These are phyloP conservation scores for Heliamphora pulchella DNA, from an alignment of 179 eudicot genomes.

Conservation along the genomic window DNA sequence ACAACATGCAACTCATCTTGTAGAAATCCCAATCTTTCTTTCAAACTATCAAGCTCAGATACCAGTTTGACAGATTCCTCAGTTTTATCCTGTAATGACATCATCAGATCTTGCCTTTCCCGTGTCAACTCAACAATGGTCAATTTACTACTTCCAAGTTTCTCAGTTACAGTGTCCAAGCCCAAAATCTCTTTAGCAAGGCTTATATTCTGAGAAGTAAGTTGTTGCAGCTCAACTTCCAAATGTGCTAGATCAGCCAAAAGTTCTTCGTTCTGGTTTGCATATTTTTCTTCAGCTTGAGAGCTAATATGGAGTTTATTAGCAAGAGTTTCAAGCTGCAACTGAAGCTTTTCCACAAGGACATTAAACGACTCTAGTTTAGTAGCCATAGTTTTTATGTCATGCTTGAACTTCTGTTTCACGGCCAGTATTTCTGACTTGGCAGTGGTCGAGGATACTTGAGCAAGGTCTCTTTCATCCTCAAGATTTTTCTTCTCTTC, in stretches of 20 bases:
- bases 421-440: conserved; percentile 35
- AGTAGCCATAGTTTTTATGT: conserved; percentile 35
- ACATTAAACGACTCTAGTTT: conserved; percentile 43
- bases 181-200: conserved; percentile 47
- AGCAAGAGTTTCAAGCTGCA: conserved; percentile 45
- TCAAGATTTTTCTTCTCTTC: conserved; percentile 43
- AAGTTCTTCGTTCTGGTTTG: conserved; percentile 41
- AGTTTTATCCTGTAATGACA: conserved; percentile 36
- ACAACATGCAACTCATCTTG: conserved; percentile 46
- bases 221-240: conserved; percentile 52
- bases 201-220: conserved; percentile 41
- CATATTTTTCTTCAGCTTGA: conserved; percentile 49
- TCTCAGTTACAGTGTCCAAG: conserved; percentile 42
- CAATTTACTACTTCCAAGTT: conserved; percentile 43
- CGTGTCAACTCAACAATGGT: conserved; percentile 37
- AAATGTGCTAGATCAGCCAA: conserved; percentile 45
- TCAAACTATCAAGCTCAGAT: conserved; percentile 46
- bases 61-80: conserved; percentile 42
- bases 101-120: conserved; percentile 44
- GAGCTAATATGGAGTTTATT: conserved; percentile 42
- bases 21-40: conserved; percentile 41
- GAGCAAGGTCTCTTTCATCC: conserved; percentile 43
- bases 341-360: conserved; percentile 54
- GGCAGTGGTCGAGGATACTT: conserved; percentile 32
- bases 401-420: conserved; percentile 52